Evolutionary conservation across 2,329 filamentous ascomycete genomes (phyloP), one percentile per base, ranked within the genome.

Genomic region (Pyrenochaeta sp.): DNA sequence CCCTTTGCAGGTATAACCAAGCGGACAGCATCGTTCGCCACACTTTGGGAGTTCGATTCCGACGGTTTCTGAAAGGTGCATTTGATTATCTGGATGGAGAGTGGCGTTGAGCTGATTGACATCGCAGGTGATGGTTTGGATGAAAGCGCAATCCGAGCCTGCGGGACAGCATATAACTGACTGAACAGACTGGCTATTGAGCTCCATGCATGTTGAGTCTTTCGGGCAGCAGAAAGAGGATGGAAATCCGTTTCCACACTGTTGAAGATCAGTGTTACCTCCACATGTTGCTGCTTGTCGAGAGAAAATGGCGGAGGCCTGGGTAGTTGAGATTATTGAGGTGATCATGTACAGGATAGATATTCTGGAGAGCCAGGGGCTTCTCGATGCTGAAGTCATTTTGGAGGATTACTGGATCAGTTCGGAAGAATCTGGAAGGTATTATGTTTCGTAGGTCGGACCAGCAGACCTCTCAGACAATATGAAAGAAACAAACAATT

Each of bases 91-190:
- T 8, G 84, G 83, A 51, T 83, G 72, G 13, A 72, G 55, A 7
- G 71, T 76, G 2, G 82, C 77, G 57, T 90, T 81, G 62, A 90
- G 85, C 30, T 80, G 74, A 6, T 65, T 66, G 41, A 86, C 61
- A 52, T 88, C 80, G 75, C 88, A 91, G 26, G 77, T 77, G 48
- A 90, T 85, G 20, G 85, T 77, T 53, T 77, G 62, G 56, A 92
- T 87, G 34, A 68, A 75, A n/a, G 71, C 56, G 72, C 88, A 92
- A 58, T 77, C 75, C 23, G 54, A 48, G 23, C 77, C 81, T 1
- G 68, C 53, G 1, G 87, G 87, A 63, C 88, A 92, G 74, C 88
- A 92, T 35, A 91, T 74, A 10, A 86, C 78, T 0, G 87, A 88
- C 5, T 85, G 86, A 30, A 77, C 73, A n/a, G 74, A 81, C 8